Percentiles rank a stretch among this genome's conserved stretches.
These are phyloP conservation scores for Bipolaris bicolor DNA, from an alignment of 2,329 filamentous ascomycete genomes.

Conservation along the genomic window DNA sequence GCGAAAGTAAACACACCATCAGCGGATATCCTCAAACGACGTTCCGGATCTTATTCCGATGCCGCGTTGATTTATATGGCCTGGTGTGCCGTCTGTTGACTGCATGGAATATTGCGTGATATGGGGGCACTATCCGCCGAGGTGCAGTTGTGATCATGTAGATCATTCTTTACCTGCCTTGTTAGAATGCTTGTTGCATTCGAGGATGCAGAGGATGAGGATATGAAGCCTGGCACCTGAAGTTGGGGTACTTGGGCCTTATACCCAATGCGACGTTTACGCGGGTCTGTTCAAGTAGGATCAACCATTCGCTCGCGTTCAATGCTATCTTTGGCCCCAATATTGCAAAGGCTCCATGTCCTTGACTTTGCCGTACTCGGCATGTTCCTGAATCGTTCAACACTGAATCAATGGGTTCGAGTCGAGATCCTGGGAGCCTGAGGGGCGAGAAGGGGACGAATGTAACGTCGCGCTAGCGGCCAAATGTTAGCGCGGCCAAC, in stretches of 20 bases:
- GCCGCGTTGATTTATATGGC: neutral
- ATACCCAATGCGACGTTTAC: neutral
- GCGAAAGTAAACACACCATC: neutral
- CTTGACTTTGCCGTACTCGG: neutral
- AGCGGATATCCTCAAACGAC: neutral
- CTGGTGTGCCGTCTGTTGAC: neutral
- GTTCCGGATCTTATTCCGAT: neutral
- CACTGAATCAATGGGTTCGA: neutral
- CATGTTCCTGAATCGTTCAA: neutral
- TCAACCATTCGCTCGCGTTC: neutral
- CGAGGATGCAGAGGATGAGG: neutral
- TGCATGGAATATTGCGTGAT: neutral
- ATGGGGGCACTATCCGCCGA: neutral
- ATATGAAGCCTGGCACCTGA: neutral
- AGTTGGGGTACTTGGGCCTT: neutral
- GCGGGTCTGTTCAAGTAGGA: neutral
- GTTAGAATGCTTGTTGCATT: neutral
- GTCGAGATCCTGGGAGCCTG: neutral
- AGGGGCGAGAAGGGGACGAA: neutral
- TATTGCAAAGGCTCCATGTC: neutral
- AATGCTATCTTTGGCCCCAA: neutral
- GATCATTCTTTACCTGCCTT: neutral
- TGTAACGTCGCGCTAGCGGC: slow-evolving; percentile 4
- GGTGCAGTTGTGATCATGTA: neutral
- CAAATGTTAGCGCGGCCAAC: neutral